These are phyloP conservation scores for Phoma herbarum DNA, from an alignment of 2,329 filamentous ascomycete genomes.

Conservation along the genomic window DNA sequence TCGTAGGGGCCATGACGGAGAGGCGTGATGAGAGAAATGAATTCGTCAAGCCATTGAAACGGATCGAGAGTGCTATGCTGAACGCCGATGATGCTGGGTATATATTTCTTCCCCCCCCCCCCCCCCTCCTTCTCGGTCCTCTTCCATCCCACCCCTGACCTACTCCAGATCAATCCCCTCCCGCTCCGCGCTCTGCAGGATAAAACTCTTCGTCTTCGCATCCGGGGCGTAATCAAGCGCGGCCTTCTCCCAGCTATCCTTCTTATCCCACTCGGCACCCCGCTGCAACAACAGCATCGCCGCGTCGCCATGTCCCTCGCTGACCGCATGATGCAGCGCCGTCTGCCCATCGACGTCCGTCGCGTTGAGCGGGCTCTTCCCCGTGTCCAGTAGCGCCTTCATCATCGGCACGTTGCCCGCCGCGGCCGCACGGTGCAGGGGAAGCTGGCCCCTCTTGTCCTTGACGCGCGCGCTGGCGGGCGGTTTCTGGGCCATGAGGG, in stretches of 20 bases:
- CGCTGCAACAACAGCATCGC: slow-evolving; percentile 83
- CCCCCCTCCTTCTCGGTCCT: neutral
- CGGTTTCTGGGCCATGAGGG: slow-evolving; percentile 73
- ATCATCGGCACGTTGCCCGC: slow-evolving; percentile 89
- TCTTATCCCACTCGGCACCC: slow-evolving; percentile 83
- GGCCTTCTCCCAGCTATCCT: slow-evolving; percentile 73
- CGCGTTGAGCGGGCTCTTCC: slow-evolving; percentile 82
- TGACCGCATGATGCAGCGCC: slow-evolving; percentile 84
- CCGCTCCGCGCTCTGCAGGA: slow-evolving; percentile 78
- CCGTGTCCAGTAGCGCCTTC: slow-evolving; percentile 77
- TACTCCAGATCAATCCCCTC: slow-evolving; percentile 76
- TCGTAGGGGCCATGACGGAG: neutral
- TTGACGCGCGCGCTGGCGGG: slow-evolving; percentile 78
- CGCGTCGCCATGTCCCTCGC: slow-evolving; percentile 79
- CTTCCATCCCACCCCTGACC: neutral
- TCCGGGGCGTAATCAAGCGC: slow-evolving; percentile 88
- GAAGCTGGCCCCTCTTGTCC: slow-evolving; percentile 87
- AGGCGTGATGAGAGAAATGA: neutral
- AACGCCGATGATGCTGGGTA: slow-evolving; percentile 23
- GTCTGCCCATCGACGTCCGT: slow-evolving; percentile 85
- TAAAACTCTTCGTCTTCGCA: slow-evolving; percentile 80
- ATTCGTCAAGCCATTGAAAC: neutral
- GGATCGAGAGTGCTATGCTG: slow-evolving; percentile 3
- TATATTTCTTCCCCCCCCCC: slow-evolving; percentile 4
- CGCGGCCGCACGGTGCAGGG: slow-evolving; percentile 90